A percentile compares a stretch with the other conserved stretches of the same genome.
These are phyloP conservation scores for Penicillium mononematosum DNA, from an alignment of 495 filamentous ascomycete species.

Conservation along the genomic window DNA sequence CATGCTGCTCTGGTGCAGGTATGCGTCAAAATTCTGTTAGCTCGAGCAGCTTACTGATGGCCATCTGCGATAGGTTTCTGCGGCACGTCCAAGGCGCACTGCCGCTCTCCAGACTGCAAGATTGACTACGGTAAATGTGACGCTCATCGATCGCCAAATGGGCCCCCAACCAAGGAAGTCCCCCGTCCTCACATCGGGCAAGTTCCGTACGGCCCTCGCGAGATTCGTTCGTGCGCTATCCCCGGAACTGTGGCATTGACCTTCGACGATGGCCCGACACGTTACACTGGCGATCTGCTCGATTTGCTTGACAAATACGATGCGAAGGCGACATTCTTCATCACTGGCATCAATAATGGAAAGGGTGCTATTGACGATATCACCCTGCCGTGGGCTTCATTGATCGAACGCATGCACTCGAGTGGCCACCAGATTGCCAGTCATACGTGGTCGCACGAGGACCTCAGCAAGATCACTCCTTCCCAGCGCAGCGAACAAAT, in stretches of 20 bases:
- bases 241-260: constrained; percentile 69
- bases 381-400: constrained; percentile 51
- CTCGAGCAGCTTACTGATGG: constrained; percentile 14
- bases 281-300: constrained; percentile 67
- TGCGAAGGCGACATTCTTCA: constrained; percentile 76
- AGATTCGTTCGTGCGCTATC: constrained; percentile 65
- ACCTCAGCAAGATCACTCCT: constrained; percentile 59
- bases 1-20: constrained; percentile 67
- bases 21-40: constrained; percentile 25
- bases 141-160: constrained; percentile 61
- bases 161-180: constrained; percentile 58
- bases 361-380: constrained; percentile 70
- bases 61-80: constrained; percentile 47
- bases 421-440: constrained; percentile 81
- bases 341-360: constrained; percentile 71
- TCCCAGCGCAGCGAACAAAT: constrained; percentile 64
- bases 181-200: constrained; percentile 57
- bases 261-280: constrained; percentile 74
- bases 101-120: constrained; percentile 67
- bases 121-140: constrained; percentile 69
- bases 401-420: constrained; percentile 67
- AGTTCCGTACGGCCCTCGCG: constrained; percentile 58
- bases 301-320: constrained; percentile 64
- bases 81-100: constrained; percentile 60
- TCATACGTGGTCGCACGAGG: constrained; percentile 82